phyloP scores from a whole-genome alignment of 1,284 basidiomycete species.

The Trichosporon ovoides region DNA sequence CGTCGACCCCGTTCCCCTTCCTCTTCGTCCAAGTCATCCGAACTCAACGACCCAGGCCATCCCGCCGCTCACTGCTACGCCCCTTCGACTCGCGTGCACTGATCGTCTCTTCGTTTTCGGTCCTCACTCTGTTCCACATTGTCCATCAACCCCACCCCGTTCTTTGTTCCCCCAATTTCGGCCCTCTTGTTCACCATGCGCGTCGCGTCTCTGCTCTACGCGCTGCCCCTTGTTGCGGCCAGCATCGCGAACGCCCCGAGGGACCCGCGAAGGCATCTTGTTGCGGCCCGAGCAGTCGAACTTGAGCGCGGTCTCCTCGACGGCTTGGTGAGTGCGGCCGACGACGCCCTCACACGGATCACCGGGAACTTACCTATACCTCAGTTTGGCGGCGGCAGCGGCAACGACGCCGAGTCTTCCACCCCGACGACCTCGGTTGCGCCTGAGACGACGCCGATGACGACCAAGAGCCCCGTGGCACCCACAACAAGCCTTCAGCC shows the following conservation, averaged over 20 bases:
- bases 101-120: no score
- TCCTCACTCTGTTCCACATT: no score
- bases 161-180: no score
- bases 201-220: slow-evolving; percentile 2
- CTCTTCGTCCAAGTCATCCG: no score
- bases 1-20: no score
- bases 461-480: background rate
- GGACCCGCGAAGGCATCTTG: background rate
- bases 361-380: background rate
- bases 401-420: background rate
- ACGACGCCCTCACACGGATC: background rate
- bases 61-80: no score
- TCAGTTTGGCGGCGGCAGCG: background rate
- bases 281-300: background rate
- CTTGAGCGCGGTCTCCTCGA: background rate
- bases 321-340: background rate
- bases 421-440: background rate
- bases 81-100: no score
- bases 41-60: no score
- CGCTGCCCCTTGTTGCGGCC: slow-evolving; percentile 1
- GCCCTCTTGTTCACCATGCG: background rate
- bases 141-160: background rate
- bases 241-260: background rate
- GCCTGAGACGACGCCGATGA: no score
- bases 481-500: background rate